phyloP scores from a whole-genome alignment of 169 alveolate genomes.

The Plasmodium sp. region DNA sequence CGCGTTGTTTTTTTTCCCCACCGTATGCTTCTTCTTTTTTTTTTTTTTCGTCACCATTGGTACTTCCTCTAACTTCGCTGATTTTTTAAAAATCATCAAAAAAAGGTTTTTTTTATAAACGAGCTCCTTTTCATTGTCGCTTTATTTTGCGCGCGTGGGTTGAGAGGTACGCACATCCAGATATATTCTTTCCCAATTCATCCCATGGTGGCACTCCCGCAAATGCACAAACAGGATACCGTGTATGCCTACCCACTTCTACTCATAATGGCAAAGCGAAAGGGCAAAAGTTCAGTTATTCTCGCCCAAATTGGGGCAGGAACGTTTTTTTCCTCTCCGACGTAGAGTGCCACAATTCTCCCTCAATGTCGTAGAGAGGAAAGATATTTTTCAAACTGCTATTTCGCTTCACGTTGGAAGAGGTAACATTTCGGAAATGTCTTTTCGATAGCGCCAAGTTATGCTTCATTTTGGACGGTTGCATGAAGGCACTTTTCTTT shows the following conservation, averaged over 20 bases:
- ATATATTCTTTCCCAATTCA: not conserved
- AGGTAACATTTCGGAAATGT: not conserved
- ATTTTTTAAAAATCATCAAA: not conserved
- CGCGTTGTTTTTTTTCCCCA: conserved; percentile 1
- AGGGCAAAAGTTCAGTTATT: not conserved
- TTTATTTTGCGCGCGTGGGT: not conserved
- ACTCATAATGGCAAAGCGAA: not conserved
- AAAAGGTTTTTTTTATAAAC: not conserved
- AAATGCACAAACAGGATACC: not conserved
- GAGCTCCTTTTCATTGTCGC: not conserved
- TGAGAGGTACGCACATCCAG: not conserved
- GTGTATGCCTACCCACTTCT: not conserved
- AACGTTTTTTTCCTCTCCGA: conserved; percentile 18
- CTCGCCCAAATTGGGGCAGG: conserved; percentile 30
- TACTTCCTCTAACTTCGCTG: not conserved
- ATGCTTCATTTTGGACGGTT: conserved; percentile 17
- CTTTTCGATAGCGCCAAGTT: not conserved
- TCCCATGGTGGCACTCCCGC: not conserved
- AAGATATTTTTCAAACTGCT: conserved; percentile 11
- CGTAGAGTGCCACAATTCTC: conserved; percentile 36
- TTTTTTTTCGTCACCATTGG: not conserved
- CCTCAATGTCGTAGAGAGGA: conserved; percentile 66
- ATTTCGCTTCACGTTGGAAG: conserved; percentile 4
- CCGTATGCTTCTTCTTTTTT: not conserved
- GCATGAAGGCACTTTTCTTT: not conserved